phyloP scores from a whole-genome alignment of 2,329 filamentous ascomycete genomes.

The Epicoccum sorghinum region DNA sequence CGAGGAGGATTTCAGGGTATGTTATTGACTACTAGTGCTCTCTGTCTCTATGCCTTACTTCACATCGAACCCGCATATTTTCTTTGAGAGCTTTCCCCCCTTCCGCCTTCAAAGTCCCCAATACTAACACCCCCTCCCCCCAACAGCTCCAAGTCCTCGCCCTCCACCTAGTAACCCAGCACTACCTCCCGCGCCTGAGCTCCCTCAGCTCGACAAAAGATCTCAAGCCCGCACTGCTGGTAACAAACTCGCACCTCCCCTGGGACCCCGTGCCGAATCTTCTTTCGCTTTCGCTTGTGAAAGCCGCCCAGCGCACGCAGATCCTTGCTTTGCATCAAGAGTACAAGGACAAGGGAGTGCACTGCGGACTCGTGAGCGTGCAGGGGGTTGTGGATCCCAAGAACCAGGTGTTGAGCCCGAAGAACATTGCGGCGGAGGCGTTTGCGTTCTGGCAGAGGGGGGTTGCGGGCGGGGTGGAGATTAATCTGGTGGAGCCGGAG shows the following conservation, averaged over 20 bases:
- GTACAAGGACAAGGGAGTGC: slow-evolving; percentile 52
- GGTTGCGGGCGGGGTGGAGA: slow-evolving; percentile 43
- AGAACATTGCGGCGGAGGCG: slow-evolving; percentile 53
- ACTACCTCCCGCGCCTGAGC: slow-evolving; percentile 53
- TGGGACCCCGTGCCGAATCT: slow-evolving; percentile 55
- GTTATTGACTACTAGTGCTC: neutral
- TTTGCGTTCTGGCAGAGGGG: slow-evolving; percentile 53
- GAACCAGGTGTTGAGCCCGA: slow-evolving; percentile 52
- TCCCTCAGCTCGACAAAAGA: slow-evolving; percentile 38
- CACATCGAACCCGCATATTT: too few relatives aligned
- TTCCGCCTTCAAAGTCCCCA: too few relatives aligned
- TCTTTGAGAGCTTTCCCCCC: too few relatives aligned
- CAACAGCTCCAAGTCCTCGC: slow-evolving; percentile 26
- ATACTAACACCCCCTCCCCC: too few relatives aligned
- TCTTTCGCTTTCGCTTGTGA: slow-evolving; percentile 58
- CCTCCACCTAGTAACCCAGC: slow-evolving; percentile 56
- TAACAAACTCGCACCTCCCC: slow-evolving; percentile 57
- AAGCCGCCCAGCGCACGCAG: slow-evolving; percentile 60
- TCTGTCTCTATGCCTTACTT: too few relatives aligned
- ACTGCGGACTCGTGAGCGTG: slow-evolving; percentile 56
- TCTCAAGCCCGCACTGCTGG: slow-evolving; percentile 55
- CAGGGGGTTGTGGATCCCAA: slow-evolving; percentile 52
- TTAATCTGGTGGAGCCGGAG: slow-evolving; percentile 42
- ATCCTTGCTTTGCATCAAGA: slow-evolving; percentile 53
- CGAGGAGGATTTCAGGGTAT: slow-evolving; percentile 54